These are phyloP conservation scores for Dryas drummondii DNA, from an alignment of 306 rosid species.

Conservation along the genomic window DNA sequence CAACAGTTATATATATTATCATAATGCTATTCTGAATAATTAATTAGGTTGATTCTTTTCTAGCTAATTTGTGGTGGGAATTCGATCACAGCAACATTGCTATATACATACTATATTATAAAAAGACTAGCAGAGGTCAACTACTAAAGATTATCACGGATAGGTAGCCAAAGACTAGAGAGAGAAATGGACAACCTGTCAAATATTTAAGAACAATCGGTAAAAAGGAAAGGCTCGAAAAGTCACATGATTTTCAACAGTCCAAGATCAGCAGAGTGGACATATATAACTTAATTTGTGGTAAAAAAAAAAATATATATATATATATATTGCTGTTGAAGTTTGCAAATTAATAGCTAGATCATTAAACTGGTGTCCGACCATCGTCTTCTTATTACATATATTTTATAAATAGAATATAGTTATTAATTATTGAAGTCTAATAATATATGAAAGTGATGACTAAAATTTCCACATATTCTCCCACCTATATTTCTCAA, in stretches of 20 bases:
- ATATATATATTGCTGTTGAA: constrained; percentile 18
- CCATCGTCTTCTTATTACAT: constrained; percentile 55
- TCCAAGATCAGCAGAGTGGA: constrained; percentile 40
- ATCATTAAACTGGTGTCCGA: constrained; percentile 47
- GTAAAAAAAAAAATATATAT: background rate
- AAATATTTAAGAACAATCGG: constrained; percentile 23
- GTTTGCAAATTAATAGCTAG: background rate
- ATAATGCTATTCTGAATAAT: no score
- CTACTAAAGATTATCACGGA: constrained; percentile 30
- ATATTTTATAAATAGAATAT: constrained; percentile 8
- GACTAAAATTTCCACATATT: constrained; percentile 38
- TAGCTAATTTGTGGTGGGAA: no score
- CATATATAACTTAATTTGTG: constrained; percentile 18
- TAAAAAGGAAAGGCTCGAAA: constrained; percentile 26
- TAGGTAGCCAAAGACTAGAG: constrained; percentile 12
- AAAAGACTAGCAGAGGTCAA: constrained; percentile 31
- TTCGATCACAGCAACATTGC: no score
- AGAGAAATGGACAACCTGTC: constrained; percentile 31
- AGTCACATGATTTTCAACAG: constrained; percentile 48
- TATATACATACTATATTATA: no score
- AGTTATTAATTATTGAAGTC: constrained; percentile 20
- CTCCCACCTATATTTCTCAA: constrained; percentile 34
- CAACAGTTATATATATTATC: no score
- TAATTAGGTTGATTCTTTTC: no score
- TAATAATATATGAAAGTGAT: constrained; percentile 41